Evolutionary conservation across 202 grass and related monocot genomes (phyloP).

Genomic region (Panicum virgatum): DNA sequence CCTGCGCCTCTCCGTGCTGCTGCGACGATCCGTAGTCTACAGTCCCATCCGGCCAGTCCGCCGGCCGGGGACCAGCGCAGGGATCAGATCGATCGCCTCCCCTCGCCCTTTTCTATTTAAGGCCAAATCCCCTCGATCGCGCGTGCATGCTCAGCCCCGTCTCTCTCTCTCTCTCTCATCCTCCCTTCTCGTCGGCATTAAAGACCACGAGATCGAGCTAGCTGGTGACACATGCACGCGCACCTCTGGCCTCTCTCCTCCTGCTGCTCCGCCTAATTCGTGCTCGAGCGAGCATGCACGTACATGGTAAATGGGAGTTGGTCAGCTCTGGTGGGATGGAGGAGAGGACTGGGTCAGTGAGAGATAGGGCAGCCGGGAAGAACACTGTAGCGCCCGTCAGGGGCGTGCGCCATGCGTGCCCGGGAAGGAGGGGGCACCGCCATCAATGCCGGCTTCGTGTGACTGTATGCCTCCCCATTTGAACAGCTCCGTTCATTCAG

Average conservation of each 20-base stretch:
- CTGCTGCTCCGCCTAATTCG: slow-evolving; percentile 20
- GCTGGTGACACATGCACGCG: neutral
- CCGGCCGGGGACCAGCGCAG: slow-evolving; percentile 63
- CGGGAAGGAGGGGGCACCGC: slow-evolving; percentile 17
- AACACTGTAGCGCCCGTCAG: slow-evolving; percentile 35
- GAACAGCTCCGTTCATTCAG: slow-evolving; percentile 24
- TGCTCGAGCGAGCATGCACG: neutral
- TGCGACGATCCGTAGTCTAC: slow-evolving; percentile 37
- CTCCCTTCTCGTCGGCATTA: slow-evolving; percentile 23
- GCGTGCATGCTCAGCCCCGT: slow-evolving; percentile 34
- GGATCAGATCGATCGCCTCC: slow-evolving; percentile 24
- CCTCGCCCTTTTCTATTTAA: slow-evolving; percentile 50
- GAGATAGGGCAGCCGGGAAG: slow-evolving; percentile 10
- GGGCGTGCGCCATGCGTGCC: slow-evolving; percentile 37
- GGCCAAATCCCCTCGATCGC: slow-evolving; percentile 35
- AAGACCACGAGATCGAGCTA: neutral
- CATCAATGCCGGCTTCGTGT: slow-evolving; percentile 40
- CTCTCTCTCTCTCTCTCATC: neutral
- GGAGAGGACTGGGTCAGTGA: neutral
- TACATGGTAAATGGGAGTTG: slow-evolving; percentile 7
- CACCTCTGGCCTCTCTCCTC: neutral
- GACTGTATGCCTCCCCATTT: slow-evolving; percentile 36
- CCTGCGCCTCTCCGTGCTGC: slow-evolving; percentile 2
- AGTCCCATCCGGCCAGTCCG: slow-evolving; percentile 42
- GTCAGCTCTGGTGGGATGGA: slow-evolving; percentile 5